These are phyloP conservation scores for Withania somnifera DNA, from an alignment of 305 asterid genomes.

Conservation along the genomic window DNA sequence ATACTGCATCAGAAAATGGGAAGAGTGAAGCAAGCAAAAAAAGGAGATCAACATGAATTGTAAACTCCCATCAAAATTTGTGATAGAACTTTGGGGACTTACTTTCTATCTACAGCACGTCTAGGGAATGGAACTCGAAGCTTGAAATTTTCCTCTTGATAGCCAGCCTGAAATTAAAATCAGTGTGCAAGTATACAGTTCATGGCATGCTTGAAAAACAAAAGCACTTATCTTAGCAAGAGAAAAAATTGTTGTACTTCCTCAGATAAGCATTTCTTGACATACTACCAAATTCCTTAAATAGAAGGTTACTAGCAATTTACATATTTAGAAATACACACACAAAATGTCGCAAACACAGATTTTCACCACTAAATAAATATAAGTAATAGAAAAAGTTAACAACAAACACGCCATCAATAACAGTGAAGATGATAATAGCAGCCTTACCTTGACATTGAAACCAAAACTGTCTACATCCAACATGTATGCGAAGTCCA, in stretches of 20 bases:
- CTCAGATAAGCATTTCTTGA: not conserved
- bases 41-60: not conserved
- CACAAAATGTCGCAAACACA: not conserved
- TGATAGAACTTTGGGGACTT: constrained; percentile 23
- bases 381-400: not conserved
- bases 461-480: constrained; percentile 90
- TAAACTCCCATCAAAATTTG: not conserved
- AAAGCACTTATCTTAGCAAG: not conserved
- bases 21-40: not conserved
- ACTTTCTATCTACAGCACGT: constrained; percentile 80
- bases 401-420: not conserved
- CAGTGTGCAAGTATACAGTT: not conserved
- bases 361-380: not conserved
- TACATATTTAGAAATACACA: not conserved
- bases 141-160: constrained; percentile 58
- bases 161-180: constrained; percentile 52
- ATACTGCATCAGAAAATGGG: not conserved
- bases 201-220: not conserved
- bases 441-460: constrained; percentile 65
- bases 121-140: constrained; percentile 89
- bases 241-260: not conserved
- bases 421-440: not conserved
- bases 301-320: not conserved
- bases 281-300: not conserved
- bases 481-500: constrained; percentile 71